Conservation (phyloP, 2,329 filamentous ascomycete species). For the Diplodia intermedia region DNA sequence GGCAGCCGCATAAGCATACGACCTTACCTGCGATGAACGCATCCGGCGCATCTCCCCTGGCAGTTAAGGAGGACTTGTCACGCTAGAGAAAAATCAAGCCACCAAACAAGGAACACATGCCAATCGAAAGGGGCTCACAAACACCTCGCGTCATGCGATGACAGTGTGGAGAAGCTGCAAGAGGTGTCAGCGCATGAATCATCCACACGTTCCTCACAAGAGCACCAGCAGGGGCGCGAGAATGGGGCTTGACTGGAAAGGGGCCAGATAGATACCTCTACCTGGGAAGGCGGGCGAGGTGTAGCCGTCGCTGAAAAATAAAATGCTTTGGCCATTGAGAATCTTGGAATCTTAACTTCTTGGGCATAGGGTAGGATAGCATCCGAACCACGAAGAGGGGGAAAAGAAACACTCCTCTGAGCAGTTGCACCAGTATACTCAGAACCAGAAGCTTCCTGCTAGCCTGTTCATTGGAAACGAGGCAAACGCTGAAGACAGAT, state of each 20-base stretch:
- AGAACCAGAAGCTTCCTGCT: not conserved
- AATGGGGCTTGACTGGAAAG: too few species aligned
- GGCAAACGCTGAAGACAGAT: too few species aligned
- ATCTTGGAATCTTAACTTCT: not conserved
- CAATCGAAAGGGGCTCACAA: not conserved
- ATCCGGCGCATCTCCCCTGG: not conserved
- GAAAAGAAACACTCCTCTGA: too few species aligned
- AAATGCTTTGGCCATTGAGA: not conserved
- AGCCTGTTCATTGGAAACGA: too few species aligned
- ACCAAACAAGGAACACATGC: constrained; percentile 8
- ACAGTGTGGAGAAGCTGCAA: not conserved
- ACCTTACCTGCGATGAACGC: constrained; percentile 1
- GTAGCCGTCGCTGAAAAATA: not conserved
- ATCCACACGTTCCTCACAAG: not conserved
- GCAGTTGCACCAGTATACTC: too few species aligned
- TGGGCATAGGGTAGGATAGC: too few species aligned
- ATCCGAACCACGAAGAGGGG: too few species aligned
- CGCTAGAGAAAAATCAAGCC: not conserved
- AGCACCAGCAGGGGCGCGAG: not conserved
- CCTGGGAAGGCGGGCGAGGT: not conserved
- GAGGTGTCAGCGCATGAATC: not conserved
- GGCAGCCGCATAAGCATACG: constrained; percentile 34
- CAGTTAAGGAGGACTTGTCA: not conserved
- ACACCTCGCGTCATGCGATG: constrained; percentile 1
- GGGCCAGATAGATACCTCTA: not conserved